These are phyloP conservation scores for Serendipita sp. DNA, from an alignment of 768 basidiomycete genomes.

Conservation along the genomic window DNA sequence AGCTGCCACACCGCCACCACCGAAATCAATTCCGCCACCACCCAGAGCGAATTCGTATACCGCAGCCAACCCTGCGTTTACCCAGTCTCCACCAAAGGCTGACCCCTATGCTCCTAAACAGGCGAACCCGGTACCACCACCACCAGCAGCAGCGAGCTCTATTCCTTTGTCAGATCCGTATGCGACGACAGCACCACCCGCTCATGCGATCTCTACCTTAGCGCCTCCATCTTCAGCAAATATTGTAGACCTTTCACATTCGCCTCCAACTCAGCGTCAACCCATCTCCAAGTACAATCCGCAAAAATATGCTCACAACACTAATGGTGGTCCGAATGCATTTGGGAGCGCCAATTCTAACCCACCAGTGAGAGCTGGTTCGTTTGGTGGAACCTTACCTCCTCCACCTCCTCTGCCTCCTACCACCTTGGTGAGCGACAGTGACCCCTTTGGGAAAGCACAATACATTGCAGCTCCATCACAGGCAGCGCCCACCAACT, in stretches of 20 bases:
- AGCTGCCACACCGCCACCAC: neutral
- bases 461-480: conserved; percentile 12
- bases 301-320: too few species aligned
- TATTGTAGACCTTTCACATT: neutral
- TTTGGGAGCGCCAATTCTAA: too few species aligned
- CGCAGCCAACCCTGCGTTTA: neutral
- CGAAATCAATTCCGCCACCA: neutral
- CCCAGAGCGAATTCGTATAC: neutral
- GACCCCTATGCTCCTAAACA: neutral
- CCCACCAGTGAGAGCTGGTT: too few species aligned
- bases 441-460: neutral
- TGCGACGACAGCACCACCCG: neutral
- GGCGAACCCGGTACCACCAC: neutral
- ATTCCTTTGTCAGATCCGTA: neutral
- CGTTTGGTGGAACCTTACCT: too few species aligned
- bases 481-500: conserved; percentile 31
- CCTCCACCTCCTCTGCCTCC: neutral
- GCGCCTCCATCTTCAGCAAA: neutral
- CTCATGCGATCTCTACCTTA: neutral
- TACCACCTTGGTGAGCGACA: neutral
- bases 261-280: neutral
- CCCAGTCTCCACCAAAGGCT: neutral
- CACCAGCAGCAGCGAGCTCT: neutral
- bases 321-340: too few species aligned
- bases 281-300: neutral